Evolutionary conservation across 108 stramenopile species (phyloP), one percentile per base, ranked within the genome.

Genomic region (Schizochytrium sp.): DNA sequence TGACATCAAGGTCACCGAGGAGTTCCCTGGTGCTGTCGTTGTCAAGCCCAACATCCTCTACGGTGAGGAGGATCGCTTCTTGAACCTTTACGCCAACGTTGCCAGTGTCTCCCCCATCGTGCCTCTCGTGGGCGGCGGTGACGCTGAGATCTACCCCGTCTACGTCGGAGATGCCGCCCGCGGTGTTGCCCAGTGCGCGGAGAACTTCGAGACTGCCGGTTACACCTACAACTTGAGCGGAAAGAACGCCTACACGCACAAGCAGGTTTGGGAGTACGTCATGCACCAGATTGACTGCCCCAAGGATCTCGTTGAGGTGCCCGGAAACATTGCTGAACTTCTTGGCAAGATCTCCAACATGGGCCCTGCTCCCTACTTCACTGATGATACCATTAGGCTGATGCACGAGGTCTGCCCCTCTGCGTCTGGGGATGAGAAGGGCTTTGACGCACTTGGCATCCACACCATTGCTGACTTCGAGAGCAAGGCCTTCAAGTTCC

Each of bases 41-140:
- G 96, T 99, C 57, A 96, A 97, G 57, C 97, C 97, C 12, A 96
- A 95, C 12, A 95, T 95, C 90, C 61, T 99, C 87, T 99, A 97
- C 92, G 99, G 99, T 46, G 94, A 94, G 40, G 97, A 98, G 73
- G 99, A 99, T 90, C 92, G 95, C 15, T 94, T 99, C 56, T 93
- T 99, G 57, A 96, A 97, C 89, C 95, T 89, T 91, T 97, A 95
- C 90, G 97, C 97, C 56, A 93, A 92, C 60, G 91, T 95, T 73
- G 95, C 95, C 44, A 88, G 89, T n/a, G 69, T 92, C 15, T 93
- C 92, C 89, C 94, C 93, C 3, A 57, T 94, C 45, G 92, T 97
- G 53, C 97, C 96, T 4, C 92, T 98, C 41, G 90, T 97, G 41
- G 95, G 96, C 83, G 95, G 95, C 56, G 97, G 97, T 8, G 91